Evolutionary conservation across 352 stramenopile genomes (phyloP), one percentile per base, ranked within the genome.

Genomic region (Pythium utonaiense): DNA sequence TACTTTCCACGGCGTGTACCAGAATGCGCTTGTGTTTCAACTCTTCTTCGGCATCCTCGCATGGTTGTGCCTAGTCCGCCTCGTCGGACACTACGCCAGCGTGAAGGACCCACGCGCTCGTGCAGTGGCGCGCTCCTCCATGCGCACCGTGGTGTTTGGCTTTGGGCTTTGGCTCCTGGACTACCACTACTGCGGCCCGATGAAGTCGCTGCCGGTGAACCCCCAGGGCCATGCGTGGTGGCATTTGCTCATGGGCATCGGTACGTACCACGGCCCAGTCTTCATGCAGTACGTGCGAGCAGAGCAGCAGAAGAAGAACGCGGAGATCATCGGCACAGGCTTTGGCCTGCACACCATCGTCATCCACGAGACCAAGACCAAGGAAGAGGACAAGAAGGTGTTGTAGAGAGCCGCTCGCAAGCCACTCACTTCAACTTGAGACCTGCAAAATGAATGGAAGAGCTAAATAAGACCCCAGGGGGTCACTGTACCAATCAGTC

Each of bases 241-340:
- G 84, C 84, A 94, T 64, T 67, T 91, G 16, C 86, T 94, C 67
- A 90, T 89, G 72, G 80, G 82, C 33, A 75, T 94, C 17, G 84
- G 80, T 41, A 81, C 66, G 6, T 94, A 94, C 65, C 72, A 91
- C 56, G 84, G 84, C 1, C 80, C 82, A 0, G 77, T 94, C 24
- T 94, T 94, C 49, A 92, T 92, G 84, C 82, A 94, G 62, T 94
- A 89, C 71, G 80, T 92, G 52, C 82, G 84, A 13, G 83, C 86
- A 65, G 80, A 90, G 57, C 74, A 92, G 67, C 77, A 86, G 12
- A 57, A 92, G 69, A 73, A 78, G 40, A 88, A 88, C 51, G 71
- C 72, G 16, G 59, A 74, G 41, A 83, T 92, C 52, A 60, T 70
- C 28, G 57, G 78, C 36, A 75, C 70, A n/a, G 66, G 64, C 40